Base-by-base conservation (phyloP, 1,284 basidiomycete species). In the Puccinia horiana region DNA sequence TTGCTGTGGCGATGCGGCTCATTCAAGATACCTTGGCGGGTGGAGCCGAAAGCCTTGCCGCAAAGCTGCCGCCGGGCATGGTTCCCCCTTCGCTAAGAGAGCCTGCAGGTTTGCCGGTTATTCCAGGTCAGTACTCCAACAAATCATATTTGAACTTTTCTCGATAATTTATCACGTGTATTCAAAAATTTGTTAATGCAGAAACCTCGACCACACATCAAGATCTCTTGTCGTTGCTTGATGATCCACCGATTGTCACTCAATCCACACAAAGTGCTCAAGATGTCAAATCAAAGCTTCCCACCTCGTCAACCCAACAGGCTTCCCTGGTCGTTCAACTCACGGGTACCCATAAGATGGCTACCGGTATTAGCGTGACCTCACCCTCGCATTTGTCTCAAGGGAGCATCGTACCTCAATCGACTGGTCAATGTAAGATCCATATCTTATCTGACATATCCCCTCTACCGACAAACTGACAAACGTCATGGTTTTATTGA, bases 1-100 rank as follows among this genome's bases (percentile, higher is more conserved):
- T 99, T 87, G 96, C 97, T 2, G 93, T 99, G 61, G 97, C 96
- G 2, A 92, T 98, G 92, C 91, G 96, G 87, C 90, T 99, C 70
- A 98, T 99, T 86, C 94, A 95, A 87, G 90, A 90, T 84, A 95
- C 93, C 86, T 88, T 98, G 1, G 90, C 91, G 0, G 96, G 96
- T n/a, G 79, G 65, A 1, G 52, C n/a, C 42, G 91, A 91, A 83
- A 92, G 93, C 0, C 87, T 96, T 35, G 97, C 97, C 0, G 83
- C 89, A 0, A 87, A 88, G 35, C 89, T 99, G 23, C 94, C 95
- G 0, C 86, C 87, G 35, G 90, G 91, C 52, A 89, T 99, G 63
- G 87, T 98, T 14, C 96, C 97, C 5, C 95, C 95, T 0, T 91
- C 91, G 1, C 89, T 92, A 89, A 91, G 93, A 79, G 84, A 84